Evolutionary conservation across 345 rosid species (phyloP), one percentile per base, ranked within the genome.

Genomic region (Abelmoschus esculentus): DNA sequence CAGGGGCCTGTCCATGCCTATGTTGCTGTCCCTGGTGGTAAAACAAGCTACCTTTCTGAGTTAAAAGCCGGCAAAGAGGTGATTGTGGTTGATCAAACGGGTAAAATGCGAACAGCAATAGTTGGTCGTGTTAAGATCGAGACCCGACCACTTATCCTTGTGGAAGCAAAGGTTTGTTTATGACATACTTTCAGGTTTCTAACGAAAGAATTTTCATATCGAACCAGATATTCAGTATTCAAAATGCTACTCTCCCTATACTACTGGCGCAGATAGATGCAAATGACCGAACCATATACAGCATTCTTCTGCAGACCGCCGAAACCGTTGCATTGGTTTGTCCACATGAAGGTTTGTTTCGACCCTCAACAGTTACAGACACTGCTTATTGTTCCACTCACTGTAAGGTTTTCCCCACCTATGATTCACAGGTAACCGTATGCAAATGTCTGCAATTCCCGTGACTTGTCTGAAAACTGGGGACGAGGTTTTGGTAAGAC

Each of bases 1-100:
- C 79, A 90, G 96, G 97, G 97, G 52, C 96, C 97, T 22, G 92
- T 93, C 7, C 98, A 90, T 79, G 88, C 97, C 29, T 93, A 90
- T 71, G 81, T 87, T 34, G 82, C 86, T 61, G 79, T 86, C 72
- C 96, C 97, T 62, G 96, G 96, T 18, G 93, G 90, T 59, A 87
- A 82, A 82, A 93, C 98, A 53, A 79, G 92, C 83, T 89, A 90
- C 74, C 93, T 93, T 50, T 90, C 98, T 0, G 98, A 90, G 83
- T 75, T 93, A 73, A 89, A 77, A 75, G 83, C 93, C 0, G 97
- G 97, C 1, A 84, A 79, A 75, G 92, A 93, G 63, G 96, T 93
- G 19, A 64, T 84, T 2, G 78, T 86, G 46, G 86, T 82, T 74
- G 91, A 89, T 70, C 92, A 79, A 79, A 81, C 77, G 38, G 96